A percentile compares a stretch with the other conserved stretches of the same genome.
Evolutionary conservation across 306 rosid genomes (phyloP).

Genomic region (Ormosia emarginata): DNA sequence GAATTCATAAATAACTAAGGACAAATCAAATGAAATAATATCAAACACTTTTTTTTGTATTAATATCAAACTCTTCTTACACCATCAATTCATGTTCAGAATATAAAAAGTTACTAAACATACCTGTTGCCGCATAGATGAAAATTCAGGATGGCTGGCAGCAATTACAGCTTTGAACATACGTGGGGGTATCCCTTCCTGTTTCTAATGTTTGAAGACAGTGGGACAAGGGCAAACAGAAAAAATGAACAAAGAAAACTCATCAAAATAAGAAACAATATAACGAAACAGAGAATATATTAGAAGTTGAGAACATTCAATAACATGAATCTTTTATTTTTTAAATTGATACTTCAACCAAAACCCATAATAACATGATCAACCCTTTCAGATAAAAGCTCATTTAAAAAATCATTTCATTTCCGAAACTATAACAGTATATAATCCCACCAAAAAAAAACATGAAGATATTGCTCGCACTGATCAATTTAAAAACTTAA

Average conservation of each 20-base stretch:
- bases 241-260: constrained; percentile 10
- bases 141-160: constrained; percentile 96
- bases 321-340: not conserved
- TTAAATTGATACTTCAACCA: not conserved
- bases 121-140: constrained; percentile 96
- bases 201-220: constrained; percentile 47
- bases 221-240: not conserved
- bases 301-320: not conserved
- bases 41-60: too few relatives aligned
- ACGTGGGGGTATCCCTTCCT: constrained; percentile 80
- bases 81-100: not conserved
- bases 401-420: not conserved
- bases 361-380: constrained; percentile 15
- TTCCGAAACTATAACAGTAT: not conserved
- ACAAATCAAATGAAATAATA: not conserved
- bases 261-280: not conserved
- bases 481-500: not conserved
- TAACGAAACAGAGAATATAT: not conserved
- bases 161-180: constrained; percentile 96
- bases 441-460: not conserved
- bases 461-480: not conserved
- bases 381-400: not conserved
- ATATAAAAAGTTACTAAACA: constrained; percentile 7
- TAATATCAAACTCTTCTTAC: too few relatives aligned
- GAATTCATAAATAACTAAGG: not conserved